Evolutionary conservation across 345 rosid species (phyloP).

Genomic region (Citrus glauca): DNA sequence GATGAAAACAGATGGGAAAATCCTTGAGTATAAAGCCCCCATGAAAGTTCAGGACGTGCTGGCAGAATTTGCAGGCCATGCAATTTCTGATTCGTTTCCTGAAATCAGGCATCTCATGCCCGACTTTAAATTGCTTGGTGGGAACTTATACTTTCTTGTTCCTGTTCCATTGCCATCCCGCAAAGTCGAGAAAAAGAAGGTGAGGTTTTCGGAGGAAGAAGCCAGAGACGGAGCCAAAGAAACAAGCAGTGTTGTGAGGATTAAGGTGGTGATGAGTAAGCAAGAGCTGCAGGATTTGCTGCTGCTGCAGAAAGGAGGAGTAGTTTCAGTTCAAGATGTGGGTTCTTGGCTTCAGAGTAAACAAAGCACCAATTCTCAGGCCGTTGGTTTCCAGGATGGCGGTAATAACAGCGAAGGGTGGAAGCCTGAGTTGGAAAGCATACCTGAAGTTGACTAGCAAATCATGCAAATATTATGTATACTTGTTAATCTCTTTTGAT

Average conservation of each 20-base stretch:
- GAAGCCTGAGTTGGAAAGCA: constrained; percentile 60
- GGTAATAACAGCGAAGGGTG: constrained; percentile 26
- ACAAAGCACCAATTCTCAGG: constrained; percentile 13
- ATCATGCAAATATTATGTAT: background rate
- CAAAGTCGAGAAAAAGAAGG: constrained; percentile 47
- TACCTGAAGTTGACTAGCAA: constrained; percentile 52
- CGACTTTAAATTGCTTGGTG: constrained; percentile 44
- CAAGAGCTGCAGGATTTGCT: constrained; percentile 65
- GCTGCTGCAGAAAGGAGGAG: constrained; percentile 41
- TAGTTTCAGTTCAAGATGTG: constrained; percentile 44
- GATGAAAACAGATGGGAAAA: constrained; percentile 69
- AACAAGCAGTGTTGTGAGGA: constrained; percentile 37
- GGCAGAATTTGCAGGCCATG: constrained; percentile 63
- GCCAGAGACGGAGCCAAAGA: constrained; percentile 30
- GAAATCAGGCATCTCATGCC: constrained; percentile 41
- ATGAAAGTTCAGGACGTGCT: constrained; percentile 52
- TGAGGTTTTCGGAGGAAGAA: constrained; percentile 55
- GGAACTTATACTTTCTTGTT: constrained; percentile 55
- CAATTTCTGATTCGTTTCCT: constrained; percentile 44
- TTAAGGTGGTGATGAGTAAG: constrained; percentile 74
- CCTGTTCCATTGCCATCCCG: constrained; percentile 34
- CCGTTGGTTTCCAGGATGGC: background rate
- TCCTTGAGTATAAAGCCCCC: constrained; percentile 64
- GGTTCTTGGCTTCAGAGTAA: constrained; percentile 40
- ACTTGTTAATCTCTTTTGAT: background rate